Evolutionary conservation across 768 basidiomycete species (phyloP).

Genomic region (Calocybe indica): DNA sequence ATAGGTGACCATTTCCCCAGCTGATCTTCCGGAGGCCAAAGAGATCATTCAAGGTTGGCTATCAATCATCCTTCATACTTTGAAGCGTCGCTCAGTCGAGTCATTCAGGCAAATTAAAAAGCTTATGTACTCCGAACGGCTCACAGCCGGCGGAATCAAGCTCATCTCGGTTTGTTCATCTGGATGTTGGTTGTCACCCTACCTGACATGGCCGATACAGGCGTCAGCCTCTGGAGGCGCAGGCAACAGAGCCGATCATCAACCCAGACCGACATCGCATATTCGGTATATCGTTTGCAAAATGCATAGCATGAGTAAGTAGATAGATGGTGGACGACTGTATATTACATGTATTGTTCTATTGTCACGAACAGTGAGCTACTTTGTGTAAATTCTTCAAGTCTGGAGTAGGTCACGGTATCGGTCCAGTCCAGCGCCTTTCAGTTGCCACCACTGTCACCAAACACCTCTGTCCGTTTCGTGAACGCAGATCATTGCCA

Average conservation of each 20-base stretch:
- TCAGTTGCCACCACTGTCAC: conserved; percentile 2
- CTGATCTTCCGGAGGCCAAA: conserved; percentile 34
- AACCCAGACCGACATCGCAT: conserved; percentile 19
- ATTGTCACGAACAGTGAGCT: background rate
- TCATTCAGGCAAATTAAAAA: no score
- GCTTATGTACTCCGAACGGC: background rate
- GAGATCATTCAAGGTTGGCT: conserved; percentile 23
- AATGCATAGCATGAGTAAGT: conserved; percentile 3
- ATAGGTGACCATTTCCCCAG: conserved; percentile 29
- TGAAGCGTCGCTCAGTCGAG: no score
- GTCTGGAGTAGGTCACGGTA: no score
- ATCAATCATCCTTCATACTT: background rate
- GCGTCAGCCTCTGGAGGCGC: no score
- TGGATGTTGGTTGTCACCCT: no score
- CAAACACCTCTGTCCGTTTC: conserved; percentile 6
- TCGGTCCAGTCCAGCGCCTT: background rate
- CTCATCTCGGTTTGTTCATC: no score
- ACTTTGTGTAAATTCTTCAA: background rate
- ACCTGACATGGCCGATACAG: no score
- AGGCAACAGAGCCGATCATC: no score
- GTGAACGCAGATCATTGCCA: conserved; percentile 7
- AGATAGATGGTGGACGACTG: no score
- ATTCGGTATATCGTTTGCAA: conserved; percentile 15
- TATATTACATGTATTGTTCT: background rate
- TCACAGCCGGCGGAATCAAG: background rate